Base-by-base conservation (phyloP, 2,329 filamentous ascomycete species). In the Aspergillus ustus region DNA sequence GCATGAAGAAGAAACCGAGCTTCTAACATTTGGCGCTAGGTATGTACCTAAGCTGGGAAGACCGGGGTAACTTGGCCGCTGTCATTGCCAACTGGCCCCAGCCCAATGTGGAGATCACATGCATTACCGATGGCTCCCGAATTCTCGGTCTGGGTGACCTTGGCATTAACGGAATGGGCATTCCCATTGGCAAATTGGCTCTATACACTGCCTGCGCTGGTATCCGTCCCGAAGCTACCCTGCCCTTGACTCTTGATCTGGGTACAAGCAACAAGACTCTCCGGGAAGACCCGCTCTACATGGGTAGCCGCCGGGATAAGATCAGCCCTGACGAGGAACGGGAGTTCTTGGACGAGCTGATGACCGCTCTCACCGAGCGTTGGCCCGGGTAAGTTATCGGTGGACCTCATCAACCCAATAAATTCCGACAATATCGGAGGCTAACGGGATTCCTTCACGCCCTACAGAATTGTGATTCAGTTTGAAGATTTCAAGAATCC, bases 401-500 rank as follows among this genome's bases (percentile, higher is more conserved):
- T 40, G 34, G 34, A 15, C 13, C 7, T 19, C 52, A 61, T 52
- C 55, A 43, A 45, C 60, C 61, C 54, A 60, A 54, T 28, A 53
- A 63, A n/a, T 56, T 59, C 55, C 62, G 65, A 63, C n/a, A 48
- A 31, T 22, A 43, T 40, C 59, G 62, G 62, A 44, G 53, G 60
- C 71, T 72, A 70, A 72, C 63, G 51, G 62, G 37, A n/a, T 40
- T 22, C 8, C 34, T 40, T 40, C 11, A 17, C 7, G 20, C 28
- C 11, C 11, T 40, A 22, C 70, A 86, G 85, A 66, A 89, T 90
- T 69, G 87, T 90, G 67, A 91, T 98, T 65, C 95, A 98, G 77
- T 98, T 97, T 71, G 94, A 98, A 78, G 95, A 98, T 75, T 98
- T 97, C 79, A 96, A 98, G 83, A 96, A 94, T 73, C 94, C 95